Percentiles rank a stretch among this genome's conserved stretches.
phyloP scores from a whole-genome alignment of 2,329 filamentous ascomycete species.

The Apiospora hydei region DNA sequence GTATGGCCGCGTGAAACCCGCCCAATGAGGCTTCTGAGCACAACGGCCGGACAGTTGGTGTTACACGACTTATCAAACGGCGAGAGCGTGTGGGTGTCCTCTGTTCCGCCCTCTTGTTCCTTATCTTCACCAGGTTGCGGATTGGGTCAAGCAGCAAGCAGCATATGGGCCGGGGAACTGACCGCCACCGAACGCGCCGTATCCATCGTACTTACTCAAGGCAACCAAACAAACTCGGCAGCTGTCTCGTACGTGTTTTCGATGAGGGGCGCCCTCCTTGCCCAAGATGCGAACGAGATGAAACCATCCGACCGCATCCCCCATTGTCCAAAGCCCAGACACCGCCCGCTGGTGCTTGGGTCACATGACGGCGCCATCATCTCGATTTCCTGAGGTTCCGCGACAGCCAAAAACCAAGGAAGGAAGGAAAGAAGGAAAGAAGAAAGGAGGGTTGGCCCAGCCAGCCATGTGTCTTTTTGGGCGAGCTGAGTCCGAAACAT shows the following conservation, averaged over 20 bases:
- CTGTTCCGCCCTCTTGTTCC: not conserved
- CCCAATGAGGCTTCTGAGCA: not conserved
- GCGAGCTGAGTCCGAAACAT: not conserved
- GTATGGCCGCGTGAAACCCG: not conserved
- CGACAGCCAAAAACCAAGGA: not conserved
- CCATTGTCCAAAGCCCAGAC: not conserved
- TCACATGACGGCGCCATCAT: not conserved
- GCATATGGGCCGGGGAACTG: not conserved
- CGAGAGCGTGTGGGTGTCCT: not conserved
- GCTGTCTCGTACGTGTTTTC: not conserved
- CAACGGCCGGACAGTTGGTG: not conserved
- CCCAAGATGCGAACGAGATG: not conserved
- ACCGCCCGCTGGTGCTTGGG: not conserved
- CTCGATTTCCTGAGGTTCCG: not conserved
- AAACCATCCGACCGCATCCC: no score
- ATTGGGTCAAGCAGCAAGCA: not conserved
- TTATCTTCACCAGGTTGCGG: not conserved
- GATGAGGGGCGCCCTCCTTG: not conserved
- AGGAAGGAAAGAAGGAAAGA: no score
- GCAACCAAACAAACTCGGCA: not conserved
- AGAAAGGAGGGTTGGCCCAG: no score
- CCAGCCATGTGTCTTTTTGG: not conserved
- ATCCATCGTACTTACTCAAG: not conserved
- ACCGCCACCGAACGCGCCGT: not conserved
- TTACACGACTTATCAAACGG: not conserved